A percentile compares a stretch with the other conserved stretches of the same genome.
Evolutionary conservation across 1,284 basidiomycete species (phyloP).

Genomic region (Ustilago crameri): DNA sequence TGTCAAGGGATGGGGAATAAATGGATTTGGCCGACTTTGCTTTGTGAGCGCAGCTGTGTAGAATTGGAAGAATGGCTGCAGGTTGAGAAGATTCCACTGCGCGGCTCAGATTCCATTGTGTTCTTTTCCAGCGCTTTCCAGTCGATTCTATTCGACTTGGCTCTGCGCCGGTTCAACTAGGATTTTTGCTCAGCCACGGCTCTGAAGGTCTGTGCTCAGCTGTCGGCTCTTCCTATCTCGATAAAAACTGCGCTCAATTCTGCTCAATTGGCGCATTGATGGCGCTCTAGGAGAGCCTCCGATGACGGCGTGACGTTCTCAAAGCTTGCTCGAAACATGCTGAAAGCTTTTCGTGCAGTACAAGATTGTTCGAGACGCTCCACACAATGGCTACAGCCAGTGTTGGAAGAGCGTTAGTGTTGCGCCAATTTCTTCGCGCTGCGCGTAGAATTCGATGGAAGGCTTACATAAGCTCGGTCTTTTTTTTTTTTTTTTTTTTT

Average conservation of each 20-base stretch:
- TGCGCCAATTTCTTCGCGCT: constrained; percentile 7
- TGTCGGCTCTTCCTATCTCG: neutral
- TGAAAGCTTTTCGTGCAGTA: too few relatives aligned
- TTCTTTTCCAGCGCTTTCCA: constrained; percentile 21
- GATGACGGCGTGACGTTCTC: too few relatives aligned
- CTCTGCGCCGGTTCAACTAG: too few relatives aligned
- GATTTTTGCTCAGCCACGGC: neutral
- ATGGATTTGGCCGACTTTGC: constrained; percentile 31
- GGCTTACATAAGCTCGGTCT: constrained; percentile 30
- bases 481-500: neutral
- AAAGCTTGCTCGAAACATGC: too few relatives aligned
- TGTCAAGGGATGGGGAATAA: constrained; percentile 18
- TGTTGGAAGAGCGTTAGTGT: neutral
- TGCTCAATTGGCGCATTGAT: too few relatives aligned
- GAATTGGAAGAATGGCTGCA: constrained; percentile 1
- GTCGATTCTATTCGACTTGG: neutral
- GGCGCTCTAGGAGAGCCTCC: too few relatives aligned
- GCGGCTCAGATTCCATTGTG: constrained; percentile 21
- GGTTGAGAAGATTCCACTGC: constrained; percentile 3
- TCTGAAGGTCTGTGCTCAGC: neutral
- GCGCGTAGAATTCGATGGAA: constrained; percentile 46
- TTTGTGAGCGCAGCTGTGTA: constrained; percentile 5
- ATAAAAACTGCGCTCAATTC: neutral
- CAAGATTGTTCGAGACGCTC: too few relatives aligned
- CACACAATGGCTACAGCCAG: too few relatives aligned